These are phyloP conservation scores for Exidia glandulosa DNA, from an alignment of 768 basidiomycete species.

Conservation along the genomic window DNA sequence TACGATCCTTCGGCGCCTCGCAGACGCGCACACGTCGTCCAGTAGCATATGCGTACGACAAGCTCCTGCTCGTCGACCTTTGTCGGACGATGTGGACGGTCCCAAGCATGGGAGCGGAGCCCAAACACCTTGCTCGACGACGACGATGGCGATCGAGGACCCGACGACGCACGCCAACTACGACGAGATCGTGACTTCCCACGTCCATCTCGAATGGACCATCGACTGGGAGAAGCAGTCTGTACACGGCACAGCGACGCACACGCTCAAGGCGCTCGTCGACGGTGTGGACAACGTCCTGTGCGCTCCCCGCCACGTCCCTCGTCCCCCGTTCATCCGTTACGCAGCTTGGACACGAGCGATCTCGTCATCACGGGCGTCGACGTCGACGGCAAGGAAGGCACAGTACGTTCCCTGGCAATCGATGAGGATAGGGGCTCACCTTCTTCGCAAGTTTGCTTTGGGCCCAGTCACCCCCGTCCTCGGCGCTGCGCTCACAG, in stretches of 20 bases:
- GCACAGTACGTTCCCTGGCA: conserved; percentile 28
- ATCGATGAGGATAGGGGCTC: neutral
- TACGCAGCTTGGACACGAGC: conserved; percentile 57
- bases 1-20: too few relatives aligned
- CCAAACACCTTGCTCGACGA: neutral
- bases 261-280: conserved; percentile 45
- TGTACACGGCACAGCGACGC: conserved; percentile 54
- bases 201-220: conserved; percentile 66
- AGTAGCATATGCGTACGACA: too few relatives aligned
- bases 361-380: conserved; percentile 51
- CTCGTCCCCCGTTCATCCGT: neutral
- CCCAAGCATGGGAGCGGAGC: too few relatives aligned
- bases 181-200: conserved; percentile 47
- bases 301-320: conserved; percentile 23
- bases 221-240: conserved; percentile 58
- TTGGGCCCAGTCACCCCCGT: conserved; percentile 50
- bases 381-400: conserved; percentile 39
- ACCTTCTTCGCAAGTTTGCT: conserved; percentile 29
- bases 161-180: conserved; percentile 80
- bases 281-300: conserved; percentile 46
- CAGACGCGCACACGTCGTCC: too few relatives aligned
- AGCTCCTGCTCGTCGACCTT: too few relatives aligned
- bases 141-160: conserved; percentile 23
- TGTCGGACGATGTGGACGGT: too few relatives aligned
- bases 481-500: conserved; percentile 66